phyloP scores from a whole-genome alignment of 352 stramenopile species.

The Pythium graminicola region DNA sequence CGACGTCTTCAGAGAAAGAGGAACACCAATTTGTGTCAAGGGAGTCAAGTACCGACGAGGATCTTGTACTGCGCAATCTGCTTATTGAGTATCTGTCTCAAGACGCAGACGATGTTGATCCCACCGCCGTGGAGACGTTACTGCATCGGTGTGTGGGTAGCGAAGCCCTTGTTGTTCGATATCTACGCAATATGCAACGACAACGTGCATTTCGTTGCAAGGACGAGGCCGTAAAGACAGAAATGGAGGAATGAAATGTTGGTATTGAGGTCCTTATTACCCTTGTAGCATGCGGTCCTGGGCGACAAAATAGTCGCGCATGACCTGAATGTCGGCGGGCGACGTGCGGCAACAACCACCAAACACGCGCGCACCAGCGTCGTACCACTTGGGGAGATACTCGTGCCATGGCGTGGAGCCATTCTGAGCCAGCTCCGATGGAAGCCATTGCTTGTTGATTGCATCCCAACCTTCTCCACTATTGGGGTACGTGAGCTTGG shows the following conservation, averaged over 20 bases:
- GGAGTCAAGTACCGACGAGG: background rate
- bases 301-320: constrained; percentile 45
- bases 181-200: constrained; percentile 26
- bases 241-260: too few relatives aligned
- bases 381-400: constrained; percentile 57
- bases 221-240: too few relatives aligned
- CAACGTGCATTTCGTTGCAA: background rate
- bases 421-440: constrained; percentile 25
- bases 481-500: constrained; percentile 80
- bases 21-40: too few relatives aligned
- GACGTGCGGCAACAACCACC: constrained; percentile 79
- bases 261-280: background rate
- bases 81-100: background rate
- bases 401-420: constrained; percentile 45
- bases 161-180: constrained; percentile 21
- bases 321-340: constrained; percentile 56
- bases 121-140: background rate
- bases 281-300: constrained; percentile 10
- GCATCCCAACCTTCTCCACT: constrained; percentile 78
- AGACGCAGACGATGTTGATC: background rate
- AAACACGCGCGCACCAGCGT: constrained; percentile 66
- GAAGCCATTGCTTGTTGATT: constrained; percentile 65
- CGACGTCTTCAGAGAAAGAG: too few relatives aligned
- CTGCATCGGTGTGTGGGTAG: background rate
- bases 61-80: background rate